A percentile compares a stretch with the other conserved stretches of the same genome.
Evolutionary conservation across 1,139 yeast species (phyloP).

Genomic region (Taiozyma sp.): DNA sequence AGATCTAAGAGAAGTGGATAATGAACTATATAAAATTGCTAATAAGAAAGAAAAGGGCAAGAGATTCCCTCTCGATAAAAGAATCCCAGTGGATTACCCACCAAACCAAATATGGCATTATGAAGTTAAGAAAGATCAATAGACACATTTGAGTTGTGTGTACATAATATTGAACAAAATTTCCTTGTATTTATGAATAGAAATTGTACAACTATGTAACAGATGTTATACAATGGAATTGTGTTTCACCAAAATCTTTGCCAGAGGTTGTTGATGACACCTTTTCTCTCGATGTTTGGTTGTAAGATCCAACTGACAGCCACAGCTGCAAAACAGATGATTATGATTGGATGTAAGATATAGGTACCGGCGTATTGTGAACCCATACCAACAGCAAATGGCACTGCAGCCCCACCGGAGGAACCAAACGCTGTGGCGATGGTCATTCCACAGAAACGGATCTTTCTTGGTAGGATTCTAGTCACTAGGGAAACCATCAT

Average conservation of each 20-base stretch:
- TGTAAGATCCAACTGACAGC: conserved; percentile 38
- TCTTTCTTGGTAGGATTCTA: conserved; percentile 45
- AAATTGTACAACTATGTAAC: conserved; percentile 24
- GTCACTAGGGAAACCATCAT: conserved; percentile 43
- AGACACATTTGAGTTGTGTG: background rate
- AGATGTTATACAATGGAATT: conserved; percentile 1
- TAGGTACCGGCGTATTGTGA: conserved; percentile 45
- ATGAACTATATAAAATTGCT: conserved; percentile 31
- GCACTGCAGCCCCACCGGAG: conserved; percentile 55
- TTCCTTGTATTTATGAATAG: background rate
- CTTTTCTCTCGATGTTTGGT: conserved; percentile 34
- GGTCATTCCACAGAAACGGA: conserved; percentile 47
- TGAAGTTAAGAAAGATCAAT: conserved; percentile 26
- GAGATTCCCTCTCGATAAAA: conserved; percentile 70
- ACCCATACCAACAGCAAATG: conserved; percentile 48
- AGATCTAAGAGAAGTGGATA: conserved; percentile 45
- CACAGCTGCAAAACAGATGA: conserved; percentile 36
- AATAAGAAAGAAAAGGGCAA: conserved; percentile 28
- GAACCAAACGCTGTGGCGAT: conserved; percentile 55
- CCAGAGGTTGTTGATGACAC: conserved; percentile 14
- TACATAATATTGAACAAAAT: background rate
- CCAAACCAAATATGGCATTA: conserved; percentile 78
- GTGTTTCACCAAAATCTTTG: conserved; percentile 18
- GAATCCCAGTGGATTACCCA: conserved; percentile 91
- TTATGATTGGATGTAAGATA: conserved; percentile 48